Conservation (phyloP, 192 early-diverging fungal species). For the Chytriomyces confervae region DNA sequence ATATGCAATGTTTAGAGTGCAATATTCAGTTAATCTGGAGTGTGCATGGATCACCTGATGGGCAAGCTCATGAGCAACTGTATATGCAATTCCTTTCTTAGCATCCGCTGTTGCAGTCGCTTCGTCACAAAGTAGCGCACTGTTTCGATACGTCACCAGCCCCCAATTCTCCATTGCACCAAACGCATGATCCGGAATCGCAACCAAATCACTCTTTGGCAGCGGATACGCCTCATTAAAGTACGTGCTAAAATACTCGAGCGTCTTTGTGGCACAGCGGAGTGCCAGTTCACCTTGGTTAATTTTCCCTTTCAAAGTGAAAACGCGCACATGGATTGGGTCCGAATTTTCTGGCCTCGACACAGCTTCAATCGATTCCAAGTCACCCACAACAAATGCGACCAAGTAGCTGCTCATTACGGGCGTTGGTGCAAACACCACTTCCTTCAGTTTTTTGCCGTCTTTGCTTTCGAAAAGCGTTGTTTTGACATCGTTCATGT, state of each 20-base stretch:
- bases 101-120: conserved; percentile 70
- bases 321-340: conserved; percentile 83
- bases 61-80: conserved; percentile 88
- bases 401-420: conserved; percentile 93
- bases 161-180: conserved; percentile 97
- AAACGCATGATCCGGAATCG: conserved; percentile 74
- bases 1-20: too few species aligned
- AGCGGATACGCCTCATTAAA: conserved; percentile 89
- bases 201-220: conserved; percentile 75
- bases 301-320: conserved; percentile 77
- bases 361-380: conserved; percentile 86
- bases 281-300: conserved; percentile 84
- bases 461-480: conserved; percentile 55
- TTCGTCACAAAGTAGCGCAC: conserved; percentile 82
- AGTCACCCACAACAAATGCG: conserved; percentile 88
- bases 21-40: too few species aligned
- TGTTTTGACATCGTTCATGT: conserved; percentile 75
- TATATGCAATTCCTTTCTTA: conserved; percentile 86
- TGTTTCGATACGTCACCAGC: conserved; percentile 87
- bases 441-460: conserved; percentile 69
- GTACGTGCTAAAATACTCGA: conserved; percentile 86
- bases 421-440: conserved; percentile 88
- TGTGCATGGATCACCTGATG: conserved; percentile 80
- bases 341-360: conserved; percentile 66
- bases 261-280: conserved; percentile 71